Conservation (phyloP, 1,284 basidiomycete genomes). For the Heterobasidion annosum region DNA sequence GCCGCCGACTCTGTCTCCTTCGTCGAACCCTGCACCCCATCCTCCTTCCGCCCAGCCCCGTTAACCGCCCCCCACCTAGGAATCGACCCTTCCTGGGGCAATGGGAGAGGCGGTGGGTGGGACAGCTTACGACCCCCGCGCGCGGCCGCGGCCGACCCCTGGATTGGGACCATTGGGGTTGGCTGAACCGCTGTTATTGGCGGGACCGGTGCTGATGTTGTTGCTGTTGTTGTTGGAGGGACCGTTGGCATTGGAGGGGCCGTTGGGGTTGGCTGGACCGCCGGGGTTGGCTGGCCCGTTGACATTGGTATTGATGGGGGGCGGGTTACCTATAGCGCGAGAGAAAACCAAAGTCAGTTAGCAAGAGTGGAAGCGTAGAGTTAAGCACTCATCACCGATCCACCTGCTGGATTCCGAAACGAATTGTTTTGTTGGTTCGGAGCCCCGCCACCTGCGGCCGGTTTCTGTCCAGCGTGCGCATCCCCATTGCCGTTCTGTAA, state of each 20-base stretch:
- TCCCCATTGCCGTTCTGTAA: background rate
- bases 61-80: background rate
- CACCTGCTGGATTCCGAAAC: slow-evolving; percentile 10
- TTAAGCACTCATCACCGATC: slow-evolving; percentile 13
- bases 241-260: slow-evolving; percentile 6
- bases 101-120: slow-evolving; percentile 1
- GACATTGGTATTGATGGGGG: background rate
- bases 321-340: background rate
- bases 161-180: slow-evolving; percentile 4
- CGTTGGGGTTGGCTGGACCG: background rate
- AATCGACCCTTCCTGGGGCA: slow-evolving; percentile 1
- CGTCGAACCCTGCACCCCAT: background rate
- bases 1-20: background rate
- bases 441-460: background rate
- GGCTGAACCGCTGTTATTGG: background rate
- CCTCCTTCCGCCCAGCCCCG: background rate
- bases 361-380: slow-evolving; percentile 8
- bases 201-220: background rate
- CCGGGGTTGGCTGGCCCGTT: background rate
- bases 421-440: background rate
- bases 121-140: slow-evolving; percentile 2
- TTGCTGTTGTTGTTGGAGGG: background rate
- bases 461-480: background rate
- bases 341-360: slow-evolving; percentile 6
- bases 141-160: background rate